These are phyloP conservation scores for Trichoderma lentiforme DNA, from an alignment of 2,329 filamentous ascomycete species.

Conservation along the genomic window DNA sequence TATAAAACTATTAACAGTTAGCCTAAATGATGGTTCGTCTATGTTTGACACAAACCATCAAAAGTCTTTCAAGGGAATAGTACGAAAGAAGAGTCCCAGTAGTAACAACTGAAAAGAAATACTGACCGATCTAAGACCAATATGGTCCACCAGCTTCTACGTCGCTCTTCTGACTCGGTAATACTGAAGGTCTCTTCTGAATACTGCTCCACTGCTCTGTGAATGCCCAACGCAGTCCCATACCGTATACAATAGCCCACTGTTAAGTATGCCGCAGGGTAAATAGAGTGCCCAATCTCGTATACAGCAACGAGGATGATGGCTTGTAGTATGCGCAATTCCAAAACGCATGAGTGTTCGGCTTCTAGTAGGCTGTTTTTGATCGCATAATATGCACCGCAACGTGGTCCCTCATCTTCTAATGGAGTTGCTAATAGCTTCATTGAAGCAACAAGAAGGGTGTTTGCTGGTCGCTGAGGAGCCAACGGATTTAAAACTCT, in stretches of 20 bases:
- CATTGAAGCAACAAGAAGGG: background rate
- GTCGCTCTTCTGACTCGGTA: background rate
- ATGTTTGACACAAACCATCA: background rate
- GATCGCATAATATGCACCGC: background rate
- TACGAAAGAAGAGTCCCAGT: background rate
- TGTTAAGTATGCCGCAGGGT: background rate
- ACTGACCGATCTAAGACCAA: background rate
- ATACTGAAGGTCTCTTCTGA: background rate
- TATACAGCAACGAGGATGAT: background rate
- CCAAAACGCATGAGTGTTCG: background rate
- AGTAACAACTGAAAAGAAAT: background rate
- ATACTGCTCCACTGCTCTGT: background rate
- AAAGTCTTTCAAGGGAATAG: background rate
- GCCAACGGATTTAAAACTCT: background rate
- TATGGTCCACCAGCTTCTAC: background rate
- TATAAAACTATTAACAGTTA: background rate
- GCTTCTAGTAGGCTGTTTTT: background rate
- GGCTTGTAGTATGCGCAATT: background rate
- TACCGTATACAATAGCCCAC: background rate
- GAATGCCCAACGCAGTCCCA: background rate
- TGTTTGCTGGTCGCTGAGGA: background rate
- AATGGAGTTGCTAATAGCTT: background rate
- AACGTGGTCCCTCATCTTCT: background rate
- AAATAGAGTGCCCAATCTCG: constrained; percentile 2
- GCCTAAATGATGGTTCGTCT: background rate